These are phyloP conservation scores for Calonectria leucothoes DNA, from an alignment of 2,329 filamentous ascomycete genomes.

Conservation along the genomic window DNA sequence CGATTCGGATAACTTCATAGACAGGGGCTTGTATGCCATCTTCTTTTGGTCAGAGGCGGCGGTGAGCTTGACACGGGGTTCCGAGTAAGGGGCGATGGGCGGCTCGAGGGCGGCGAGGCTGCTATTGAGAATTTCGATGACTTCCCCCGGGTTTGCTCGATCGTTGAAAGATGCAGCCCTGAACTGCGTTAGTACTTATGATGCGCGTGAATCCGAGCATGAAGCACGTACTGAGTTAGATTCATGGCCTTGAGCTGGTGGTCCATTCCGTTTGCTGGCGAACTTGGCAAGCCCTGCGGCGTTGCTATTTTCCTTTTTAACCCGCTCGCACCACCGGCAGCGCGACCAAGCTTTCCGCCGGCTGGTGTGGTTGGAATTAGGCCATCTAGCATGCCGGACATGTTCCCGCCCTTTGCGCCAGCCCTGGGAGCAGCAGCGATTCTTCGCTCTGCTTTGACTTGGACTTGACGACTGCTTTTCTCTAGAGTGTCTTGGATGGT, in stretches of 20 bases:
- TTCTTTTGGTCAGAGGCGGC: constrained; percentile 92
- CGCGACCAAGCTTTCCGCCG: constrained; percentile 56
- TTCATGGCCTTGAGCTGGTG: constrained; percentile 49
- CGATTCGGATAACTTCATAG: constrained; percentile 93
- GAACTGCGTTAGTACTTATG: constrained; percentile 6
- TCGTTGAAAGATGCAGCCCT: constrained; percentile 71
- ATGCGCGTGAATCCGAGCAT: fast-evolving
- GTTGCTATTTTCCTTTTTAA: constrained; percentile 48
- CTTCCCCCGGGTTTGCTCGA: constrained; percentile 82
- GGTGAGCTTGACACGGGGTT: constrained; percentile 85
- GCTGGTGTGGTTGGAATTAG: constrained; percentile 73
- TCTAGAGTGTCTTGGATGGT: constrained; percentile 88
- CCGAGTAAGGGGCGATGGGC: constrained; percentile 77
- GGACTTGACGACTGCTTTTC: constrained; percentile 74
- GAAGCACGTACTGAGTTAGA: constrained; percentile 40
- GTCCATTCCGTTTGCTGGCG: constrained; percentile 47
- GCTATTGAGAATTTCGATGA: constrained; percentile 85
- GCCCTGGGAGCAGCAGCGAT: constrained; percentile 72
- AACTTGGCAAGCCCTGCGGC: constrained; percentile 44
- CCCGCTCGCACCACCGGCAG: constrained; percentile 42
- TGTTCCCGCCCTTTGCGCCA: constrained; percentile 68
- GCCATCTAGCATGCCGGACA: constrained; percentile 86
- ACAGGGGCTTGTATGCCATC: constrained; percentile 89
- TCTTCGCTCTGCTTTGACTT: constrained; percentile 73
- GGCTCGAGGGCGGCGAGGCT: constrained; percentile 76